phyloP scores from a whole-genome alignment of 1,284 basidiomycete genomes.

The Anthracocystis setariae region DNA sequence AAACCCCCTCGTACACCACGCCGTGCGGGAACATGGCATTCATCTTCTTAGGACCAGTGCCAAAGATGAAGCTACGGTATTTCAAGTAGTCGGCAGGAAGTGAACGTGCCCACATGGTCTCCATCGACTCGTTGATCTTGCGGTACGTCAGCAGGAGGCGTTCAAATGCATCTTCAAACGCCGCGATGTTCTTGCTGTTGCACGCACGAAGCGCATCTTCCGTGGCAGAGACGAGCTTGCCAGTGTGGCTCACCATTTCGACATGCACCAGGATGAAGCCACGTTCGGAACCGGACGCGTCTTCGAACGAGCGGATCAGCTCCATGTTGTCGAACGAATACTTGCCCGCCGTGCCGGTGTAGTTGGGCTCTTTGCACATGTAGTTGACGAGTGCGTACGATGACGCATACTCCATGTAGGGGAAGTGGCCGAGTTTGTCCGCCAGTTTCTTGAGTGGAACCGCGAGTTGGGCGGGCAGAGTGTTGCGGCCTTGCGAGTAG shows the following conservation, averaged over 20 bases:
- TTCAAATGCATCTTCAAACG: constrained; percentile 53
- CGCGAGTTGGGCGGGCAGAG: constrained; percentile 54
- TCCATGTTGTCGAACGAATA: constrained; percentile 63
- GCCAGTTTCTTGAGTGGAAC: constrained; percentile 59
- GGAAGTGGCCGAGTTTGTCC: constrained; percentile 57
- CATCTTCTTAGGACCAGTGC: constrained; percentile 59
- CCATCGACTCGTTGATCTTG: constrained; percentile 62
- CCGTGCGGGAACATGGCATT: constrained; percentile 66
- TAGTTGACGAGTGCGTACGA: constrained; percentile 64
- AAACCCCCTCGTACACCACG: constrained; percentile 60
- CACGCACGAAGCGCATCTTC: constrained; percentile 57
- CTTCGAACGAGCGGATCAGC: constrained; percentile 61
- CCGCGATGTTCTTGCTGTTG: constrained; percentile 29
- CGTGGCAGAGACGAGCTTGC: constrained; percentile 48
- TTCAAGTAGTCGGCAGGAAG: constrained; percentile 59
- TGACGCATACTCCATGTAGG: constrained; percentile 62
- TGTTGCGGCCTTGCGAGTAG: constrained; percentile 52
- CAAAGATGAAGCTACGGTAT: constrained; percentile 66
- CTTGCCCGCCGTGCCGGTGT: constrained; percentile 43
- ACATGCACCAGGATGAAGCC: constrained; percentile 63
- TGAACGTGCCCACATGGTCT: constrained; percentile 62
- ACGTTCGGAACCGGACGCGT: constrained; percentile 53
- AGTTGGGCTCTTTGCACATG: constrained; percentile 30
- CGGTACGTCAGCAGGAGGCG: constrained; percentile 46
- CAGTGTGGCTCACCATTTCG: constrained; percentile 63